Evolutionary conservation across 805 yeast genomes (phyloP).

Genomic region (Ogataea nonfermentans): DNA sequence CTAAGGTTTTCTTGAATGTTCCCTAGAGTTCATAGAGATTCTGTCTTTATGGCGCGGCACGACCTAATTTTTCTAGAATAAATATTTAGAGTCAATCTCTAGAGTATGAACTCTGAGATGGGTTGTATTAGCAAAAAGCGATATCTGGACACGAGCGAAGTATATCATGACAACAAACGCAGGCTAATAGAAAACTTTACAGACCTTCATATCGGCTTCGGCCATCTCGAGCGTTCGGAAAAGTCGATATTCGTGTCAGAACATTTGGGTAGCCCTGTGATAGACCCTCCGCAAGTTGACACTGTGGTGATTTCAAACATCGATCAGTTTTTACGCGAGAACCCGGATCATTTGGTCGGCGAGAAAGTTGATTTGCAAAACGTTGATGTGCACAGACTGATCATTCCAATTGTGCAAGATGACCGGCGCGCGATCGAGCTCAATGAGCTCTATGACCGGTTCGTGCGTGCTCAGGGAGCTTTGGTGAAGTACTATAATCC

Average conservation of each 20-base stretch:
- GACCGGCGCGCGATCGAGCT: conserved; percentile 16
- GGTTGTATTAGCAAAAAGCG: conserved; percentile 7
- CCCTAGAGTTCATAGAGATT: conserved; percentile 6
- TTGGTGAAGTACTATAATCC: conserved; percentile 28
- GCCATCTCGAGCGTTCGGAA: neutral
- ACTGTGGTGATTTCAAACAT: conserved; percentile 23
- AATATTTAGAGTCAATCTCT: neutral
- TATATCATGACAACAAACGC: conserved; percentile 6
- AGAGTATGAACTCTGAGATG: conserved; percentile 2
- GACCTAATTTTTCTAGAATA: conserved; percentile 3
- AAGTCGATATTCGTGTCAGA: conserved; percentile 17
- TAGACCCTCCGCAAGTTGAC: conserved; percentile 2
- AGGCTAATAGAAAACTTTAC: conserved; percentile 10
- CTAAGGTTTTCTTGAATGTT: conserved; percentile 2
- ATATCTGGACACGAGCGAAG: conserved; percentile 4
- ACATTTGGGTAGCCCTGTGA: conserved; percentile 1
- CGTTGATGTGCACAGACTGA: conserved; percentile 15
- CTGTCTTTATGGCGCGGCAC: conserved; percentile 7
- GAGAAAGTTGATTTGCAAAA: conserved; percentile 13
- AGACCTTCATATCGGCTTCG: conserved; percentile 3
- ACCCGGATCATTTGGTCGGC: conserved; percentile 19
- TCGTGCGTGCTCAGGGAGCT: conserved; percentile 21
- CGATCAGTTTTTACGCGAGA: conserved; percentile 26
- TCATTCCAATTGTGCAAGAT: conserved; percentile 12
- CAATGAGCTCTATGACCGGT: conserved; percentile 25